Conservation (phyloP, 805 yeast genomes). For the Pichia deserticola region DNA sequence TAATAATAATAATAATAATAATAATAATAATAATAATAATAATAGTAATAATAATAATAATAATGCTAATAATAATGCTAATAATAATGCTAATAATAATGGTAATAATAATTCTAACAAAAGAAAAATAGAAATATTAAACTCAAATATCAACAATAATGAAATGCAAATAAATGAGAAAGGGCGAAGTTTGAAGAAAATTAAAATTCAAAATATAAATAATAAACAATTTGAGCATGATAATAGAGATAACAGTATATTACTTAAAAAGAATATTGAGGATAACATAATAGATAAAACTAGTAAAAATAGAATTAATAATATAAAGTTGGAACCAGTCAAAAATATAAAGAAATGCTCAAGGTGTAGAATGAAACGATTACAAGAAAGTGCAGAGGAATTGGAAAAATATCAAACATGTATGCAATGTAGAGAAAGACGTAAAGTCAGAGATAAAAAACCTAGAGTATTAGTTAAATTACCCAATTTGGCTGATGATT, state of each 20-base stretch:
- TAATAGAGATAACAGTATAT: neutral
- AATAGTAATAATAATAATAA: neutral
- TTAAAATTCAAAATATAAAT: neutral
- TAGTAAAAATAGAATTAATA: neutral
- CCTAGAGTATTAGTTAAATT: conserved; percentile 24
- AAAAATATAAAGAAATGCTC: conserved; percentile 32
- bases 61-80: neutral
- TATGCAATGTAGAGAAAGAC: conserved; percentile 31
- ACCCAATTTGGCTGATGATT: conserved; percentile 31
- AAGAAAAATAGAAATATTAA: neutral
- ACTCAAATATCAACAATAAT: neutral
- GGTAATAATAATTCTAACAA: neutral
- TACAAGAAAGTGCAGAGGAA: conserved; percentile 26
- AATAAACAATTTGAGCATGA: neutral
- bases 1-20: neutral
- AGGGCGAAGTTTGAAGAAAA: neutral
- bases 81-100: neutral
- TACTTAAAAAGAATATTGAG: too few relatives aligned
- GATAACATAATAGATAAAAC: neutral
- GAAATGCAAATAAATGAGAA: neutral
- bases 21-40: neutral
- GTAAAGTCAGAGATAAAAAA: conserved; percentile 30
- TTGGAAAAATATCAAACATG: conserved; percentile 37
- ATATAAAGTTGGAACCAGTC: neutral
- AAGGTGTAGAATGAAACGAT: conserved; percentile 35